Percentiles rank a stretch among this genome's conserved stretches.
Conservation (phyloP, 192 early-diverging fungal species). For the Coemansia furcata region DNA sequence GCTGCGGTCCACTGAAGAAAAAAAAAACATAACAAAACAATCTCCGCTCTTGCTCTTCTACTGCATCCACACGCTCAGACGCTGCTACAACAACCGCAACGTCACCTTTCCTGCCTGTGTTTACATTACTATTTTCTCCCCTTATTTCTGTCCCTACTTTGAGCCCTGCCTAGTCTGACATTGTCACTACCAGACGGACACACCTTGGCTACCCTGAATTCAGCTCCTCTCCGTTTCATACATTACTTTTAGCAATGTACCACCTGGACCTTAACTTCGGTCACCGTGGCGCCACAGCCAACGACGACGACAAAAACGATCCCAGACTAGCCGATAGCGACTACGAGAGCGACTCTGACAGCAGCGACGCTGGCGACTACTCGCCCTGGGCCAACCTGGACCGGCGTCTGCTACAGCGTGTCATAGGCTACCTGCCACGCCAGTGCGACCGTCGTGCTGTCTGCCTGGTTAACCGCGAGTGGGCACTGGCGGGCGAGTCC, state of each 20-base stretch:
- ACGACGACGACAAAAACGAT: constrained; percentile 9
- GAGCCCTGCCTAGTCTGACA: not conserved
- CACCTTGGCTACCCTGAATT: not conserved
- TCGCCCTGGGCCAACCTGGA: constrained; percentile 31
- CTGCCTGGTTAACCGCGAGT: constrained; percentile 42
- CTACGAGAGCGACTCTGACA: constrained; percentile 31
- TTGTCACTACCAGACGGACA: not conserved
- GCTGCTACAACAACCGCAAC: not conserved
- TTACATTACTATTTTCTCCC: not conserved
- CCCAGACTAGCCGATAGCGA: constrained; percentile 17
- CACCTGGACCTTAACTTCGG: constrained; percentile 41
- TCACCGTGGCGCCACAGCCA: constrained; percentile 4
- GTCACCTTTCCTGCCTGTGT: not conserved
- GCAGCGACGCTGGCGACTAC: constrained; percentile 10
- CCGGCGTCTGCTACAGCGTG: constrained; percentile 39
- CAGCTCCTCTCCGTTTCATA: not conserved
- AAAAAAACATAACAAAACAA: not conserved
- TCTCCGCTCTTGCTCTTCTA: not conserved
- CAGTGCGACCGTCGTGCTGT: constrained; percentile 40
- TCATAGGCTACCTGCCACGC: constrained; percentile 28
- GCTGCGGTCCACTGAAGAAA: not conserved
- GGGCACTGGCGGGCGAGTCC: constrained; percentile 33
- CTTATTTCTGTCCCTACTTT: not conserved
- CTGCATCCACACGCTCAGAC: not conserved
- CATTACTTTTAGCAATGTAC: constrained; percentile 13